These are phyloP conservation scores for Karstenula rhodostoma DNA, from an alignment of 2,329 filamentous ascomycete species.

Conservation along the genomic window DNA sequence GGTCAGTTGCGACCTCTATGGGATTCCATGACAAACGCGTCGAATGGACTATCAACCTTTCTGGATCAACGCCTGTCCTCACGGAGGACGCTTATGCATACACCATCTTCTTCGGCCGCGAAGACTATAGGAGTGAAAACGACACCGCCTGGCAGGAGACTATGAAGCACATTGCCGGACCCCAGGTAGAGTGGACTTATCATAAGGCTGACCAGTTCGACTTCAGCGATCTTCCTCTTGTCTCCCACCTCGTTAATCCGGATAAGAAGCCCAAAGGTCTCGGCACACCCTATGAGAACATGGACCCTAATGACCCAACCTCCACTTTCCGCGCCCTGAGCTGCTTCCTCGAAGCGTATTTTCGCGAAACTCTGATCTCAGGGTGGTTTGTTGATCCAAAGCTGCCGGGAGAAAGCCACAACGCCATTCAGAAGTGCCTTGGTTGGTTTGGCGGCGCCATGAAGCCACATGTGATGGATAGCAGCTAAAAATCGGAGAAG, in stretches of 20 bases:
- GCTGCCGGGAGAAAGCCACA: not conserved
- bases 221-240: constrained; percentile 31
- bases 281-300: not conserved
- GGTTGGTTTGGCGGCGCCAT: constrained; percentile 3
- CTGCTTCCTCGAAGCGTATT: constrained; percentile 15
- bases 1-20: constrained; percentile 33
- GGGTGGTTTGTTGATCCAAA: constrained; percentile 1
- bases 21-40: constrained; percentile 18
- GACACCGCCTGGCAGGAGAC: constrained; percentile 87
- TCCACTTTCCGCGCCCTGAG: constrained; percentile 12
- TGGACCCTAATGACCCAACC: constrained; percentile 3
- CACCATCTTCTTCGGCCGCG: constrained; percentile 38
- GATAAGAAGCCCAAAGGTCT: constrained; percentile 10
- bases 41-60: constrained; percentile 34
- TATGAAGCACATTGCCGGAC: constrained; percentile 29
- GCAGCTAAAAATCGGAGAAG: not conserved
- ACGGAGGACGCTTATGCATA: constrained; percentile 13
- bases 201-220: constrained; percentile 31
- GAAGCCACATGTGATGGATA: not conserved
- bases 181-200: constrained; percentile 33
- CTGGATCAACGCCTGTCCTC: constrained; percentile 29
- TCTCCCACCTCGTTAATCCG: constrained; percentile 24
- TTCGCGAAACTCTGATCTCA: constrained; percentile 2
- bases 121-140: constrained; percentile 94
- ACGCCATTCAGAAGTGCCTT: not conserved